A percentile compares a stretch with the other conserved stretches of the same genome.
phyloP scores from a whole-genome alignment of 371 early-diverging fungal genomes.

The Parasitella parasitica region DNA sequence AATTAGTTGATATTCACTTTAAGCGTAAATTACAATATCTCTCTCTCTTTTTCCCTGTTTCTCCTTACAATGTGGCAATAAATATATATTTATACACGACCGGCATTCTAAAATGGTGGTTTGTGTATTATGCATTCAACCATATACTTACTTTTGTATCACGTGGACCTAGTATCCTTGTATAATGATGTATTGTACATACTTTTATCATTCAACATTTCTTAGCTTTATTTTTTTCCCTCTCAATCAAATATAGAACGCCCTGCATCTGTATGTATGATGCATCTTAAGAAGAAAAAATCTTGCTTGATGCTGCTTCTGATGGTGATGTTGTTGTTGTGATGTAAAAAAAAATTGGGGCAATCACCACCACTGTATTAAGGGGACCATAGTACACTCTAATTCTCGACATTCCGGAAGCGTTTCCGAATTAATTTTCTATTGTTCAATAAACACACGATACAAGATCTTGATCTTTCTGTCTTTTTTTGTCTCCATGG shows the following conservation, averaged over 20 bases:
- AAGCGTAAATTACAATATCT: not conserved
- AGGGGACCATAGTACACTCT: not conserved
- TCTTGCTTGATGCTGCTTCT: not conserved
- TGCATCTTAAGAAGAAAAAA: not conserved
- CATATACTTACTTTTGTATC: not conserved
- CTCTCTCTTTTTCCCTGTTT: not conserved
- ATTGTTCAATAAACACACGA: not conserved
- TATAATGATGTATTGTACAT: not conserved
- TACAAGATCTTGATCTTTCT: not conserved
- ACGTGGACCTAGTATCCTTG: not conserved
- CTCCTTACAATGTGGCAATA: not conserved
- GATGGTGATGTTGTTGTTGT: not conserved
- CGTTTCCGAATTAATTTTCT: not conserved
- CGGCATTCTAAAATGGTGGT: not conserved
- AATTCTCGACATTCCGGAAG: not conserved
- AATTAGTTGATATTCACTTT: not conserved
- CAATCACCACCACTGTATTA: not conserved
- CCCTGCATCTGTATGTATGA: constrained; percentile 2
- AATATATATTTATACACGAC: not conserved
- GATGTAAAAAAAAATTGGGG: not conserved
- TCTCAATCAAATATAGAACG: not conserved
- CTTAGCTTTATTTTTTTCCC: not conserved
- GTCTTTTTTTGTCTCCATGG: not conserved
- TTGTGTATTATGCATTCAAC: not conserved
- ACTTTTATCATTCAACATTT: not conserved